Base-by-base conservation (phyloP, 1,284 basidiomycete species). In the Austropuccinia psidii region DNA sequence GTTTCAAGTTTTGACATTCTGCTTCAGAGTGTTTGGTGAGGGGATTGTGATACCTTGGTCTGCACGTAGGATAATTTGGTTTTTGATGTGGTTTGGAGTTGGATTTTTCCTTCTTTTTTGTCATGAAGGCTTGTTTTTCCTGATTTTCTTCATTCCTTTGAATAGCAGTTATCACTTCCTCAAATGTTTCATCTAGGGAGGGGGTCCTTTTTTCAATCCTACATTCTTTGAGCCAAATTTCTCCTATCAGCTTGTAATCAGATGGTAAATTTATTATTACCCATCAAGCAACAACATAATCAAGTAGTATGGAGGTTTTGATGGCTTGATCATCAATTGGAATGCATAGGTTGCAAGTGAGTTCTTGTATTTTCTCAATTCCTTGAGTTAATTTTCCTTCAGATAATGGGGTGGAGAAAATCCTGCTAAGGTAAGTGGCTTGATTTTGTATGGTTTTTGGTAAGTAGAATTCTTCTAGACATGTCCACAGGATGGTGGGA, bases 371-470 rank as follows among this genome's bases (percentile, higher is more conserved):
- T 13, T 24, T 19, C 11, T 35, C 41, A n/a, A 58, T n/a, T 15
- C n/a, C 21, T 3, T n/a, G 4, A 9, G 35, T 37, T 11, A 58
- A 37, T 8, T 58, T 58, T 24, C 41, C 31, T 11, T 24, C 21
- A 37, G 31, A 19, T 11, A 58, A 15, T 4, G 41, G 17, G 11
- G 55, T 35, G 33, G 55, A 8, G 33, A 58, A 58, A 15, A 58
- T 58, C 11, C 31, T 5, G 24, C 41, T 58, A 7, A 58, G 33
- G 33, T 37, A 58, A 9, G 5, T 58, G 13, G 55, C 13, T 37
- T 58, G 55, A n/a, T 57, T 57, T 31, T 57, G 54, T 27, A 57
- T 27, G 4, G 54, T 57, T 57, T 57, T 57, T 11, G 54, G 54
- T 52, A n/a, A n/a, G n/a, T n/a, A n/a, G n/a, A n/a, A n/a, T n/a